Evolutionary conservation across 352 stramenopile genomes (phyloP), one percentile per base, ranked within the genome.

Genomic region (Pythium angustatum): DNA sequence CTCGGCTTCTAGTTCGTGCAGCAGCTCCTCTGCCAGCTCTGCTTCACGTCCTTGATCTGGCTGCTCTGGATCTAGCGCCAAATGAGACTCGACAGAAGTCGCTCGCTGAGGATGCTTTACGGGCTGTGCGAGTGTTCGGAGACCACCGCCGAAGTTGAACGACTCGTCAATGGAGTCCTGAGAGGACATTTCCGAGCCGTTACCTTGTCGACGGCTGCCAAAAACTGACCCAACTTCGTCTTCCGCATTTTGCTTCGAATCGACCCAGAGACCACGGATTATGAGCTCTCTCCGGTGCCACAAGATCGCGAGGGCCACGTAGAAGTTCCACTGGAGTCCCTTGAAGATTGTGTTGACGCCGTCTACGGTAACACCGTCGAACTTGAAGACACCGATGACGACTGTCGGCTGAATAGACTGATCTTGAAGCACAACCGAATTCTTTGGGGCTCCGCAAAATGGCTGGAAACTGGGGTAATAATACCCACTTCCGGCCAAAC

Each of bases 381-480:
- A 94, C 64, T 96, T 96, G 72, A 93, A 96, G 28, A 96, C 55
- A 3, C 87, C 87, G 50, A 94, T 69, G n/a, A 94, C 55, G 12
- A 94, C 83, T 22, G 91, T 80, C 0, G 83, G 79, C 52, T 94
- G 87, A 33, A 96, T 88, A 12, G 83, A 65, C 45, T 89, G 83
- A 11, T 78, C 73, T 81, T 49, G 56, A 33, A 69, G 76, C 58
- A 66, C 65, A 49, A 58, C 52, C 34, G 65, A 62, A 41, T 76
- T 76, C 54, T 55, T 62, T 36, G 55, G 64, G 27, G 73, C 73
- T 22, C 72, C 79, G 43, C 87, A 96, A 24, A 81, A 91, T n/a
- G 87, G 83, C 56, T 93, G 79, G 55, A 94, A 64, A 36, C 82
- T 94, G 15, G 87, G 87, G 41, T 92, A 91, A 57, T 88, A 93